Conservation (phyloP, 371 early-diverging fungal species). For the Dinochytrium kinnereticum region DNA sequence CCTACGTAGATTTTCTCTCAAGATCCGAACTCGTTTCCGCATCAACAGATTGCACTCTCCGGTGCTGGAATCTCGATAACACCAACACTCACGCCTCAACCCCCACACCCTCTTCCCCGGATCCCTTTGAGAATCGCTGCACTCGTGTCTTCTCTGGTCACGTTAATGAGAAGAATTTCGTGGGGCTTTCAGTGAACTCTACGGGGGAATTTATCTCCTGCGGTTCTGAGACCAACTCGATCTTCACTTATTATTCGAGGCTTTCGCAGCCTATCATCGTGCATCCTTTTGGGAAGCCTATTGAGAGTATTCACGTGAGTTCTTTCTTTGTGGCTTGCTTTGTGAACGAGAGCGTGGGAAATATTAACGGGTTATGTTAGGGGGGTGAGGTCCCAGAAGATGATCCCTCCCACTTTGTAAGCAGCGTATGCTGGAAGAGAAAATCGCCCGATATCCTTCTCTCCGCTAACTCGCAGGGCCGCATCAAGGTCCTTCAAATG, state of each 20-base stretch:
- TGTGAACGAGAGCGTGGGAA: no score
- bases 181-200: constrained; percentile 74
- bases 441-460: constrained; percentile 71
- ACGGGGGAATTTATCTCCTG: constrained; percentile 83
- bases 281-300: constrained; percentile 73
- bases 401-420: constrained; percentile 79
- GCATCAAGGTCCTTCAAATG: constrained; percentile 77
- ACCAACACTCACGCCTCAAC: no score
- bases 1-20: constrained; percentile 84
- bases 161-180: constrained; percentile 93
- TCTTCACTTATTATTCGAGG: constrained; percentile 80
- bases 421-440: constrained; percentile 87
- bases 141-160: constrained; percentile 79
- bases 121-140: constrained; percentile 26
- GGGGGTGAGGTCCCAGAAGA: constrained; percentile 61
- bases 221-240: constrained; percentile 88
- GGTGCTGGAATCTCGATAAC: constrained; percentile 76
- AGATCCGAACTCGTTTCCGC: constrained; percentile 79
- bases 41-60: constrained; percentile 89
- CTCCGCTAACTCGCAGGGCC: constrained; percentile 90
- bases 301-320: constrained; percentile 64
- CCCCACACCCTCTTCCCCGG: no score
- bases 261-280: constrained; percentile 72
- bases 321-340: no score
- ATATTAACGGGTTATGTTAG: no score